Evolutionary conservation across 164 flowering plant genomes (phyloP), one percentile per base, ranked within the genome.

Genomic region (Vitis amurensis): DNA sequence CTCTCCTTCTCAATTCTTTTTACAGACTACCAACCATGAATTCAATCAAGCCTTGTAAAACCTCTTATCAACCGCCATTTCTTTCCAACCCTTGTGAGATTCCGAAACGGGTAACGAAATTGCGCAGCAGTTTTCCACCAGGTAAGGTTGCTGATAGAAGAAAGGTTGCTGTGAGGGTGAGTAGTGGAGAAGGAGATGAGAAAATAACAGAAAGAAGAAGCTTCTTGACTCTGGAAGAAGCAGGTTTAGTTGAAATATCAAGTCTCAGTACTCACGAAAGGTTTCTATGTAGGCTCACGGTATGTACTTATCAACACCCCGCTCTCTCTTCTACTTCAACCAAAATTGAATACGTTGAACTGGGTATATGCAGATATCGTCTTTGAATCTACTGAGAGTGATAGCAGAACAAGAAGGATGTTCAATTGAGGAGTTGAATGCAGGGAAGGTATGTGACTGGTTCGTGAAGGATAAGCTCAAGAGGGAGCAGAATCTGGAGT

Each of bases 201-300:
- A 72, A 74, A 60, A 75, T 71, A 64, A 67, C 69, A 4, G 84
- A 81, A 62, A 80, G 74, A 66, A 72, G 80, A 53, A 84, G 77
- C 59, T 93, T 93, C 77, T 75, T 91, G 76, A 78, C 79, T 27
- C 73, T 89, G 0, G 94, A 91, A 80, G 98, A 94, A 78, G 97
- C 97, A 14, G 98, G 98, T 16, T 73, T 94, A 14, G 94, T 94
- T 6, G 97, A 91, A 71, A 79, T 91, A 0, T 88, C 98, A 10
- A 94, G 98, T 3, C 77, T 94, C 30, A 76, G 84, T 77, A 77
- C 89, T 15, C 98, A 94, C 63, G 98, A 94, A 70, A 72, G 83
- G 2, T 94, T 94, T 71, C 87, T 94, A 14, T 94, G 97, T 76
- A 86, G 97, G 73, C 80, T 94, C 71, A 94, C 97, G 67, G 97